phyloP scores from a whole-genome alignment of 1,284 basidiomycete genomes.

The Trichosporon inkin region DNA sequence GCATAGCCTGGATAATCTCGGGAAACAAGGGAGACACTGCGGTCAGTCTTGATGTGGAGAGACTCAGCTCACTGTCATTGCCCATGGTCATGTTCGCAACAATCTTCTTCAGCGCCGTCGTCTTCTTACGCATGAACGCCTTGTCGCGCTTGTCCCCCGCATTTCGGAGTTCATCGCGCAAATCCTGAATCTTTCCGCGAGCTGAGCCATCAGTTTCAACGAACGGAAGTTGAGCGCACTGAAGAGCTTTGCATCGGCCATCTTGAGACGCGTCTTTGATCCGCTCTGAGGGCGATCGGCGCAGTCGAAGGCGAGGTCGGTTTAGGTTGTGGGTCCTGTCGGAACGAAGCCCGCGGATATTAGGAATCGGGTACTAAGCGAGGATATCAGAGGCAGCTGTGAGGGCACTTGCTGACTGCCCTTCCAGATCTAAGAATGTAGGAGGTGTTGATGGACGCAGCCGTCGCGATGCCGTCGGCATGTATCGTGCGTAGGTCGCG shows the following conservation, averaged over 20 bases:
- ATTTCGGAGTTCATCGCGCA: conserved; percentile 71
- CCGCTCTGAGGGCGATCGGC: neutral
- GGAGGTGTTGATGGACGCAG: no score
- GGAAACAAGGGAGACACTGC: conserved; percentile 94
- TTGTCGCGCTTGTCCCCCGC: conserved; percentile 85
- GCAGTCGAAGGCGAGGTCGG: neutral
- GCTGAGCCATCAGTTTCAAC: conserved; percentile 42
- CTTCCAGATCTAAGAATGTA: no score
- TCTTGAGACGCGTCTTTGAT: conserved; percentile 17
- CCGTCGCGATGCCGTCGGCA: no score
- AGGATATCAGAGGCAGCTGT: no score
- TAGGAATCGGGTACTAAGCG: no score
- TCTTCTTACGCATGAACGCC: conserved; percentile 80
- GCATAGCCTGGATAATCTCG: conserved; percentile 96
- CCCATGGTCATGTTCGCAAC: conserved; percentile 96
- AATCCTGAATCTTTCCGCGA: conserved; percentile 84
- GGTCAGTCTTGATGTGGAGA: conserved; percentile 15
- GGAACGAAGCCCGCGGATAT: neutral
- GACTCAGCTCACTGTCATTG: conserved; percentile 79
- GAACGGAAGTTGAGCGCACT: conserved; percentile 29
- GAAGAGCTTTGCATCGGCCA: conserved; percentile 52
- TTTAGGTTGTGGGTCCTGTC: neutral
- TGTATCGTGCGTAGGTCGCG: no score
- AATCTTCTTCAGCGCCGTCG: conserved; percentile 84
- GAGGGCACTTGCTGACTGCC: no score